Evolutionary conservation across 1,139 yeast species (phyloP).

Genomic region (Candida mesenterica): DNA sequence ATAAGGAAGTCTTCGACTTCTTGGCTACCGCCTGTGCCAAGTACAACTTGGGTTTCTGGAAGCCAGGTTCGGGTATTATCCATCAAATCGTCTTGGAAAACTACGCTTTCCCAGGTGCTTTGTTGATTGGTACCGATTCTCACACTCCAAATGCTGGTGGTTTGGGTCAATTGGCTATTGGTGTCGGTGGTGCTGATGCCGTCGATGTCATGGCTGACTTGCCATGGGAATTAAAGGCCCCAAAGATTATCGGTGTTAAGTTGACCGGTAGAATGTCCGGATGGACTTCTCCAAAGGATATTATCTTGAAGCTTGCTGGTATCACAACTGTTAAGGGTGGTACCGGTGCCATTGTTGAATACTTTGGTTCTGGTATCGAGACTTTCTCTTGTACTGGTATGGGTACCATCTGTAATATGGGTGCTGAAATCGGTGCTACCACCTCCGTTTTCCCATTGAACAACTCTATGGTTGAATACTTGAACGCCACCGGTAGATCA

Average conservation of each 20-base stretch:
- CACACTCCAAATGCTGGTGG: constrained; percentile 99
- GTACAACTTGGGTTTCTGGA: constrained; percentile 99
- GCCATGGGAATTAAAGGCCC: constrained; percentile 99
- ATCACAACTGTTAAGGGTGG: constrained; percentile 98
- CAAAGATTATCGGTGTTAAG: constrained; percentile 95
- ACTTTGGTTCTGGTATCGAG: constrained; percentile 95
- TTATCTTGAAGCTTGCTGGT: constrained; percentile 94
- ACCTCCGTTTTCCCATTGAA: constrained; percentile 98
- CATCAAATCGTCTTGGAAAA: constrained; percentile 97
- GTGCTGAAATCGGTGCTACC: constrained; percentile 99
- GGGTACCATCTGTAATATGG: constrained; percentile 99
- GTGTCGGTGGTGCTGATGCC: constrained; percentile 99
- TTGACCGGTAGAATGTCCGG: constrained; percentile 94
- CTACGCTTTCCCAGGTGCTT: constrained; percentile 97
- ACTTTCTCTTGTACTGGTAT: constrained; percentile 98
- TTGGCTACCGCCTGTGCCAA: constrained; percentile 92
- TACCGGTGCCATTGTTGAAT: constrained; percentile 96
- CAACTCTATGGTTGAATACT: constrained; percentile 84
- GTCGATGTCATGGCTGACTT: constrained; percentile 95
- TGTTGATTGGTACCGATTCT: constrained; percentile 97
- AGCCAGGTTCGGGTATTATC: constrained; percentile 98
- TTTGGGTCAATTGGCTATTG: constrained; percentile 96
- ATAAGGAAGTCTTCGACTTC: constrained; percentile 97
- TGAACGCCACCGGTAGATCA: constrained; percentile 84
- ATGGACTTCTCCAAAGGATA: constrained; percentile 99